These are phyloP conservation scores for Thielaviopsis ethacetica DNA, from an alignment of 2,329 filamentous ascomycete genomes.

Conservation along the genomic window DNA sequence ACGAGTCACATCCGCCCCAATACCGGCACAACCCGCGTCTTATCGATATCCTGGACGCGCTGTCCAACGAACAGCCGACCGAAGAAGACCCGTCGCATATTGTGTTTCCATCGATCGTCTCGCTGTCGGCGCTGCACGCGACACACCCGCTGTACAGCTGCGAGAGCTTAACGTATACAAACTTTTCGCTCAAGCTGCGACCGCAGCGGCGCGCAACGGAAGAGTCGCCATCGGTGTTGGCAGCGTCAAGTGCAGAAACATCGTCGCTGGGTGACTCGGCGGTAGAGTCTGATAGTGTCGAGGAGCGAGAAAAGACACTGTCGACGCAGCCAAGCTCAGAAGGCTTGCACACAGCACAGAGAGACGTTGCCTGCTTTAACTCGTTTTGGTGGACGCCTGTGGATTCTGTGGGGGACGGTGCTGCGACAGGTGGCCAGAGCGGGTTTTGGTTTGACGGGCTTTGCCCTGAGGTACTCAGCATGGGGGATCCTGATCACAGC, in stretches of 20 bases:
- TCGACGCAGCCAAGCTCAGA: no score
- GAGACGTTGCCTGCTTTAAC: background rate
- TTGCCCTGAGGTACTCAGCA: background rate
- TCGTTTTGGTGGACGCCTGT: conserved; percentile 4
- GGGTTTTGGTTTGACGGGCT: background rate
- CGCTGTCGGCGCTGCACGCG: background rate
- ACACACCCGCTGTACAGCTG: background rate
- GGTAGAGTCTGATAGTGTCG: background rate
- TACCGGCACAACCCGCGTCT: no score
- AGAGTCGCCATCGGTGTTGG: background rate
- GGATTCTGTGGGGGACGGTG: background rate
- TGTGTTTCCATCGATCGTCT: background rate
- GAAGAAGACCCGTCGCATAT: no score
- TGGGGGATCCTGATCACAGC: no score
- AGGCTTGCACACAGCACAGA: no score
- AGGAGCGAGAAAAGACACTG: no score
- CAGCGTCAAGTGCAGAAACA: no score
- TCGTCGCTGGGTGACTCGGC: no score
- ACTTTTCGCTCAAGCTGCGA: conserved; percentile 6
- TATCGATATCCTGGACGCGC: no score
- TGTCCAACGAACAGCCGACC: no score
- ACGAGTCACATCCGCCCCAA: no score
- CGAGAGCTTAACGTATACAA: background rate
- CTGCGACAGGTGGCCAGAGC: background rate
- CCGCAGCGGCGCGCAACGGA: background rate